phyloP scores from a whole-genome alignment of 2,329 filamentous ascomycete species.

The Cladosporium sp. region DNA sequence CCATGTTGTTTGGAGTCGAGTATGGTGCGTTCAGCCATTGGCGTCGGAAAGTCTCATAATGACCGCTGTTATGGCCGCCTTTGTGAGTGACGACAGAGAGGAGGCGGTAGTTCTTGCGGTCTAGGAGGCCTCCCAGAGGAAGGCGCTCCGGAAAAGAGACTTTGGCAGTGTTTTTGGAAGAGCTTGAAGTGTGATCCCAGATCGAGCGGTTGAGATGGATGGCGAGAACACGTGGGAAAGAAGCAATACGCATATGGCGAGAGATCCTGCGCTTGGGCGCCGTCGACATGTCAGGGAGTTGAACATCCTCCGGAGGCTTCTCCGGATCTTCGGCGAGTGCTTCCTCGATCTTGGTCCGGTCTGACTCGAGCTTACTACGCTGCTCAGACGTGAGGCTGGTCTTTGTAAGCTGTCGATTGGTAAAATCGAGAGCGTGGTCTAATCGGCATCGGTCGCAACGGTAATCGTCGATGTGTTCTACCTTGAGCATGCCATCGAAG shows the following conservation, averaged over 20 bases:
- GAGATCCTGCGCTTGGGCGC: slow-evolving; percentile 81
- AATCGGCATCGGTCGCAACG: slow-evolving; percentile 90
- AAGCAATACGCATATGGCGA: slow-evolving; percentile 78
- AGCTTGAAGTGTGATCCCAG: slow-evolving; percentile 67
- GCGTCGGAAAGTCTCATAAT: slow-evolving; percentile 92
- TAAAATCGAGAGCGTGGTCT: slow-evolving; percentile 66
- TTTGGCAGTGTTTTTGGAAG: slow-evolving; percentile 90
- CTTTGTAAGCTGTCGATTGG: slow-evolving; percentile 56
- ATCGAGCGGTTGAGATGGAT: slow-evolving; percentile 92
- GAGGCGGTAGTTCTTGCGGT: slow-evolving; percentile 75
- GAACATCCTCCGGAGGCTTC: slow-evolving; percentile 63
- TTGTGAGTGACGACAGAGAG: slow-evolving; percentile 89
- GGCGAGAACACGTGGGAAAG: slow-evolving; percentile 83
- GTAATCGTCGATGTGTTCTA: slow-evolving; percentile 94
- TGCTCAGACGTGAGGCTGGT: slow-evolving; percentile 47
- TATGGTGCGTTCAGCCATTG: slow-evolving; percentile 76
- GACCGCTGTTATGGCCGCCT: slow-evolving; percentile 90
- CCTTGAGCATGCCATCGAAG: slow-evolving; percentile 91
- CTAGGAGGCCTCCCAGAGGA: slow-evolving; percentile 71
- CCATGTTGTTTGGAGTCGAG: slow-evolving; percentile 76
- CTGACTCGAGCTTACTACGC: slow-evolving; percentile 42
- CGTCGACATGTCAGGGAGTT: slow-evolving; percentile 66
- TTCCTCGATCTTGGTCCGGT: slow-evolving; percentile 60
- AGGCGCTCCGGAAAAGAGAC: slow-evolving; percentile 87
- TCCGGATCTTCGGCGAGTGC: slow-evolving; percentile 81